Percentiles rank a stretch among this genome's conserved stretches.
These are phyloP conservation scores for Lipomyces starkeyi DNA, from an alignment of 805 yeast species.

Conservation along the genomic window DNA sequence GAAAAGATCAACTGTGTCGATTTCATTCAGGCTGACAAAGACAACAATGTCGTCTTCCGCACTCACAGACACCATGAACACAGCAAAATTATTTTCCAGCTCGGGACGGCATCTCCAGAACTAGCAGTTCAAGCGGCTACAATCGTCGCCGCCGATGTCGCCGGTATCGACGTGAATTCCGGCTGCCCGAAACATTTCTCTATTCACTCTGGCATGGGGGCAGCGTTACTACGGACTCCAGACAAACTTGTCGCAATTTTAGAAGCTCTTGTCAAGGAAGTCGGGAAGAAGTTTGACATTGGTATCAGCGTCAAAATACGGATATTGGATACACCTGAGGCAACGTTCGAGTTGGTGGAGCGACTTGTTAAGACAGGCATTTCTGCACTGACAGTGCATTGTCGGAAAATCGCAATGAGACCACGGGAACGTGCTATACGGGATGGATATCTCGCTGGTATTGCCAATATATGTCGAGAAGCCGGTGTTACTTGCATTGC, in stretches of 20 bases:
- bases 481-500: slow-evolving; percentile 74
- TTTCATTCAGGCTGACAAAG: slow-evolving; percentile 45
- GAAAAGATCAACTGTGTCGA: slow-evolving; percentile 38
- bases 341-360: slow-evolving; percentile 64
- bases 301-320: slow-evolving; percentile 93
- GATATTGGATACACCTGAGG: slow-evolving; percentile 65
- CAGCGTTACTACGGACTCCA: slow-evolving; percentile 84
- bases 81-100: slow-evolving; percentile 79
- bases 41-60: slow-evolving; percentile 66
- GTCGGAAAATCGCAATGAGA: slow-evolving; percentile 88
- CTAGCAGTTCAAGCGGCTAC: slow-evolving; percentile 89
- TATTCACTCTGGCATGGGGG: slow-evolving; percentile 97
- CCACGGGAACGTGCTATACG: slow-evolving; percentile 78
- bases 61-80: slow-evolving; percentile 68
- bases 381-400: slow-evolving; percentile 83
- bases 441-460: slow-evolving; percentile 61
- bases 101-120: slow-evolving; percentile 85
- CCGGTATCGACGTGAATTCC: slow-evolving; percentile 90
- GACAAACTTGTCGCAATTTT: slow-evolving; percentile 76
- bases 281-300: slow-evolving; percentile 76
- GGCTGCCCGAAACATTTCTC: slow-evolving; percentile 98
- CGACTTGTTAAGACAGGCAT: slow-evolving; percentile 78
- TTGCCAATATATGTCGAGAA: slow-evolving; percentile 64
- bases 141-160: slow-evolving; percentile 82
- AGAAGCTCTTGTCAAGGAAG: slow-evolving; percentile 68